Evolutionary conservation across 345 rosid genomes (phyloP), one percentile per base, ranked within the genome.

Genomic region (Cardamine resedifolia): DNA sequence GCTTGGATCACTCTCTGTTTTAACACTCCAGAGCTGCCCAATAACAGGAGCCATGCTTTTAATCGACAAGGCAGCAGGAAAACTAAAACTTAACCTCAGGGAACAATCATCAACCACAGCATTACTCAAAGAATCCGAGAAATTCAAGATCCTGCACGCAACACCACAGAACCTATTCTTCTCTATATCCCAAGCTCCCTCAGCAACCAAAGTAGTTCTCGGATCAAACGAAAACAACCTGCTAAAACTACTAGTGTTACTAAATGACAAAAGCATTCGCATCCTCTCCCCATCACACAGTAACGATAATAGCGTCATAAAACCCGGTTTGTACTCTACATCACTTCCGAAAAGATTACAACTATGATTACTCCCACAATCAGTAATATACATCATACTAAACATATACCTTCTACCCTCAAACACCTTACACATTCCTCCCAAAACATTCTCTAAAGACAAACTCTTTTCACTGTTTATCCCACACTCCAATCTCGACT

Each of bases 171-270:
- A 72, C 62, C 73, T 81, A 72, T 84, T 80, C 81, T 66, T 83
- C 82, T 81, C 78, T 26, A 71, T 82, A 81, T 87, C 85, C 98
- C 98, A 91, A 49, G 73, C 65, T 69, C 92, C 97, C 84, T 91
- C 98, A 0, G 88, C 92, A 23, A 94, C 67, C 74, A 91, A 71
- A 11, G 81, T 72, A n/a, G 75, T 78, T 26, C 75, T 83, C 28
- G 88, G 95, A 81, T 83, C 81, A 70, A 86, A 87, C 51, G 86
- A 77, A 70, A 81, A 83, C 69, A 21, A 27, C 12, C 52, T 68
- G 68, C 21, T 63, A 30, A 23, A 14, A 59, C 64, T 14, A 56
- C 71, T 71, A 0, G 33, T 71, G 66, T 81, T 86, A 11, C 20
- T 63, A 61, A 86, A 83, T 14, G 82, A 85, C 84, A 88, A 58